Evolutionary conservation across 306 rosid species (phyloP).

Genomic region (Casuarina equisetifolia): DNA sequence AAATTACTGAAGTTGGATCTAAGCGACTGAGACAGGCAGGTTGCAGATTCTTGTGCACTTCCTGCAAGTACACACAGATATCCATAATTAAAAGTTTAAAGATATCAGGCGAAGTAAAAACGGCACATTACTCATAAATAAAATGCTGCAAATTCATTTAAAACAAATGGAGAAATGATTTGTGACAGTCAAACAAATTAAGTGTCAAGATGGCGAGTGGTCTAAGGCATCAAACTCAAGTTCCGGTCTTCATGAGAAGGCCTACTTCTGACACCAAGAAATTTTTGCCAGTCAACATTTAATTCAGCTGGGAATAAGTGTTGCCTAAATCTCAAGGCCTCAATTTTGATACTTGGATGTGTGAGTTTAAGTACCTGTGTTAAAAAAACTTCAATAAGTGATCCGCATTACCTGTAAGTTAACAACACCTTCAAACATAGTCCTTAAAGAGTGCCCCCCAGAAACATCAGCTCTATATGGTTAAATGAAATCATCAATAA

Average conservation of each 20-base stretch:
- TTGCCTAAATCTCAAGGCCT: too few relatives aligned
- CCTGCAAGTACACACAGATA: conserved; percentile 47
- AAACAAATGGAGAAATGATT: background rate
- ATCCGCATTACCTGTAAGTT: conserved; percentile 62
- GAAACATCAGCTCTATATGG: conserved; percentile 72
- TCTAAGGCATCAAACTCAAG: too few relatives aligned
- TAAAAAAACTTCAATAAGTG: background rate
- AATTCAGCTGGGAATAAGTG: too few relatives aligned
- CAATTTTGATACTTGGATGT: too few relatives aligned
- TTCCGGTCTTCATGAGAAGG: too few relatives aligned
- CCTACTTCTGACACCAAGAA: too few relatives aligned
- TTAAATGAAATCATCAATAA: conserved; percentile 31
- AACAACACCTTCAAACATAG: conserved; percentile 72
- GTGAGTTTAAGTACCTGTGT: too few relatives aligned
- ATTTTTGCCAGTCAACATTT: too few relatives aligned
- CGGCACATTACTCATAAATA: background rate
- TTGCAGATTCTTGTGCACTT: conserved; percentile 69
- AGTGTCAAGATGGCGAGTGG: too few relatives aligned
- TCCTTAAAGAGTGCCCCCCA: conserved; percentile 76
- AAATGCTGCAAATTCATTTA: background rate
- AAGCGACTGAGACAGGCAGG: conserved; percentile 53
- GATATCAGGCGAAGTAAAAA: background rate
- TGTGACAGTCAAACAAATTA: background rate
- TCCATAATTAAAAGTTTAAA: conserved; percentile 6
- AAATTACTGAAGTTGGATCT: conserved; percentile 72